Percentiles rank a stretch among this genome's conserved stretches.
Evolutionary conservation across 441 rosid genomes (phyloP).

Genomic region (Capsella rubella): DNA sequence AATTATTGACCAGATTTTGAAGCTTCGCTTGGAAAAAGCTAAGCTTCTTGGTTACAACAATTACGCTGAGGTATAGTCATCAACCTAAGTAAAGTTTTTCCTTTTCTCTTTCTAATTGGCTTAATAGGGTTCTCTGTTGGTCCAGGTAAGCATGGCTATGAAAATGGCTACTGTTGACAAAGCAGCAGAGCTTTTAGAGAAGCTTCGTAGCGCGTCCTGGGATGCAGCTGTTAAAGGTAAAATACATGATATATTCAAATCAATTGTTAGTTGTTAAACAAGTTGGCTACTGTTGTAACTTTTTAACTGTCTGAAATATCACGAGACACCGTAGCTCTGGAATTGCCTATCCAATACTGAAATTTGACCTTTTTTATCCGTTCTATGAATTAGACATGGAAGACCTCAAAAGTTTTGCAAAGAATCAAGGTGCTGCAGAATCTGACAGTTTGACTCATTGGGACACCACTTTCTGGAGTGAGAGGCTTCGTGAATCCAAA

Average conservation of each 20-base stretch:
- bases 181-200: slow-evolving; percentile 83
- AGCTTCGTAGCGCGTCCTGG: slow-evolving; percentile 89
- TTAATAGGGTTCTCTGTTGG: slow-evolving; percentile 33
- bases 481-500: slow-evolving; percentile 95
- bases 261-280: neutral
- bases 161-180: slow-evolving; percentile 95
- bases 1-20: slow-evolving; percentile 75
- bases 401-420: slow-evolving; percentile 75
- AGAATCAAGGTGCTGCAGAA: slow-evolving; percentile 75
- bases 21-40: slow-evolving; percentile 83
- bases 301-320: slow-evolving; percentile 21
- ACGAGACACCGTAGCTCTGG: neutral
- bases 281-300: slow-evolving; percentile 24
- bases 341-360: slow-evolving; percentile 20
- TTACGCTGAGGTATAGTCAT: slow-evolving; percentile 78
- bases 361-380: neutral
- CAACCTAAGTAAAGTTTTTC: slow-evolving; percentile 14
- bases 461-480: slow-evolving; percentile 93
- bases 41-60: slow-evolving; percentile 78
- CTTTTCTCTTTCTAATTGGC: slow-evolving; percentile 19
- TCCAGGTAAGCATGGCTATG: slow-evolving; percentile 90
- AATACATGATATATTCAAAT: neutral
- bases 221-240: slow-evolving; percentile 85
- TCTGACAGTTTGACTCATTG: slow-evolving; percentile 76
- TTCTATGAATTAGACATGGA: slow-evolving; percentile 68